Evolutionary conservation across 768 basidiomycete genomes (phyloP), one percentile per base, ranked within the genome.

Genomic region (Lactarius psammicola): DNA sequence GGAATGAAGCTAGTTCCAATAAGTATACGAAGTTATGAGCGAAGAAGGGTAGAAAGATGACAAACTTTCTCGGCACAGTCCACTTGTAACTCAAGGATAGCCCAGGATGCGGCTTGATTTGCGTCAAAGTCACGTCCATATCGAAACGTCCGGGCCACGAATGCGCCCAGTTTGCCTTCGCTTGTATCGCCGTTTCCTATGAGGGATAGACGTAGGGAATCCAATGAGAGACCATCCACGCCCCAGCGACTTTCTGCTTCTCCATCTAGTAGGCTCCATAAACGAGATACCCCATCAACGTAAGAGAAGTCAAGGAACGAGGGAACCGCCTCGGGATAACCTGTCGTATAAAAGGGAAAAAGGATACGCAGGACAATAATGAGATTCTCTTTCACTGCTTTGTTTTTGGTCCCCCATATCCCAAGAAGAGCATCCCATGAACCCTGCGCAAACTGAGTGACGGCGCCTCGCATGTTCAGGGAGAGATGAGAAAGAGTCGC

Each of bases 391-490:
- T 95, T 94, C 69, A 90, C 78, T 9, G 80, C 75, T 65, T 84
- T 87, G 74, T 87, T 88, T 76, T 92, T 94, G 20, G 89, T 89
- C 2, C 81, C 80, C 94, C 94, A 97, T 30, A 96, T 76, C 2
- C 76, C 77, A 3, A 94, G 79, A 6, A 98, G 72, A 2, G 75
- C 75, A 55, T 85, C 77, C 87, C 94, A 92, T 1, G 87, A 78
- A 33, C 76, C 76, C 5, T 78, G 76, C 0, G 91, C 89, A 68
- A 92, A 88, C 20, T 75, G 74, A 9, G 82, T 80, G 42, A 92
- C 83, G 2, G 83, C 81, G 9, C 79, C 72, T 49, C 82, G 84
- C 64, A 78, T 82, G 73, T 98, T 98, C 62, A 96, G 77, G 2
- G 92, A 84, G n/a, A 95, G 76, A 62, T 91, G 87, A 3, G 81